Evolutionary conservation across 139 green algal genomes (phyloP).

Genomic region (Chlamydomonas schloesseri): DNA sequence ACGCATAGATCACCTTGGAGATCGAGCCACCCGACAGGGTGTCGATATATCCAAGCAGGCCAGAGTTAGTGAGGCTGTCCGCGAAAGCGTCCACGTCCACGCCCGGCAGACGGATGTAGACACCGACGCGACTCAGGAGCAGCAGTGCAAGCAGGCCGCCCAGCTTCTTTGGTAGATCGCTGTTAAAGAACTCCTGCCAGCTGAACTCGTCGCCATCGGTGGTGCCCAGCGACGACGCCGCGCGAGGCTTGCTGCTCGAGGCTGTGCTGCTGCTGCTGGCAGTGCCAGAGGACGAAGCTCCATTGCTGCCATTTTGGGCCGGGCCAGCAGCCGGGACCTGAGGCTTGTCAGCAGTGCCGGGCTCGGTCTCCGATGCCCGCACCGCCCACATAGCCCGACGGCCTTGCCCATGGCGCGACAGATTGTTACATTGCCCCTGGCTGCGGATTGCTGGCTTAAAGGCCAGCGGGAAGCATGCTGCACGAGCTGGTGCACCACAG

Average conservation of each 20-base stretch:
- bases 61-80: slow-evolving; percentile 73
- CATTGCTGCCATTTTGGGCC: slow-evolving; percentile 6
- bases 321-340: slow-evolving; percentile 7
- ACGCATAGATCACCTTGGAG: slow-evolving; percentile 50
- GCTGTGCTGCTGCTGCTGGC: background rate
- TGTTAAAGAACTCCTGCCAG: slow-evolving; percentile 71
- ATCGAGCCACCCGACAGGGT: slow-evolving; percentile 87
- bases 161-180: slow-evolving; percentile 86
- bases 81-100: slow-evolving; percentile 92
- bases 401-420: too few species aligned
- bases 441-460: slow-evolving; percentile 1
- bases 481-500: background rate
- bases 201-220: slow-evolving; percentile 64
- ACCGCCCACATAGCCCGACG: too few species aligned
- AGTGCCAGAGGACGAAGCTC: background rate
- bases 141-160: slow-evolving; percentile 86
- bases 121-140: slow-evolving; percentile 88
- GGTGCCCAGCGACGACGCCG: slow-evolving; percentile 9
- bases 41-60: slow-evolving; percentile 96
- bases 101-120: slow-evolving; percentile 94
- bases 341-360: slow-evolving; percentile 29
- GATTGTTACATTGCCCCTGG: background rate
- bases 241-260: background rate
- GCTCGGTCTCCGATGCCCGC: background rate
- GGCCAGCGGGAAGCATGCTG: slow-evolving; percentile 23